Evolutionary conservation across 2,329 filamentous ascomycete genomes (phyloP).

Genomic region (Lachnellula occidentalis): DNA sequence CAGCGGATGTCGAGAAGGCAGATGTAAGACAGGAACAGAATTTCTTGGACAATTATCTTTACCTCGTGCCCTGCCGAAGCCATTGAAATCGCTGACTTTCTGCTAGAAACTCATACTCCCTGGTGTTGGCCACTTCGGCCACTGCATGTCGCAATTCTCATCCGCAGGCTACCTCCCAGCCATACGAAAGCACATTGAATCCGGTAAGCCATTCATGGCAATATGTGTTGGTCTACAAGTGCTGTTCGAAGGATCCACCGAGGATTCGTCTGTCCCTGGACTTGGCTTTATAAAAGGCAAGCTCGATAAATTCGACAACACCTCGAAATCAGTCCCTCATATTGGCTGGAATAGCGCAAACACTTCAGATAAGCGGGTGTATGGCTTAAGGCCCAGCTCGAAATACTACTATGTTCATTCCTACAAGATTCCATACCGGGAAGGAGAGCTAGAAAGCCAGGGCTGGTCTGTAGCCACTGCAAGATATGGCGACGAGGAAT

Average conservation of each 20-base stretch:
- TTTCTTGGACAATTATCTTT: neutral
- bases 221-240: slow-evolving; percentile 95
- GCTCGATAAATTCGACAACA: slow-evolving; percentile 71
- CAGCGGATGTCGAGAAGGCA: slow-evolving; percentile 76
- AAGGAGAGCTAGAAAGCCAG: slow-evolving; percentile 67
- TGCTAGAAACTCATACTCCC: slow-evolving; percentile 84
- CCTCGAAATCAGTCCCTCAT: slow-evolving; percentile 87
- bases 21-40: slow-evolving; percentile 52
- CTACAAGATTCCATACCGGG: slow-evolving; percentile 73
- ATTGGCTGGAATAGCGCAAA: slow-evolving; percentile 97
- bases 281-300: slow-evolving; percentile 67
- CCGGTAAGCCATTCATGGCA: slow-evolving; percentile 96
- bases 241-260: slow-evolving; percentile 78
- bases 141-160: slow-evolving; percentile 82
- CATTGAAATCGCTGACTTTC: slow-evolving; percentile 1
- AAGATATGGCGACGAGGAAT: slow-evolving; percentile 80
- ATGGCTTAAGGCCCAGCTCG: slow-evolving; percentile 70
- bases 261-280: slow-evolving; percentile 67
- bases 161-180: slow-evolving; percentile 79
- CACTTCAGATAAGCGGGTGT: slow-evolving; percentile 57
- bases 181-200: slow-evolving; percentile 73
- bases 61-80: neutral
- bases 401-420: slow-evolving; percentile 99
- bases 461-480: slow-evolving; percentile 94
- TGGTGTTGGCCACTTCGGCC: slow-evolving; percentile 94